Base-by-base conservation (phyloP, 169 alveolate genomes). In the Plasmodium fragile region DNA sequence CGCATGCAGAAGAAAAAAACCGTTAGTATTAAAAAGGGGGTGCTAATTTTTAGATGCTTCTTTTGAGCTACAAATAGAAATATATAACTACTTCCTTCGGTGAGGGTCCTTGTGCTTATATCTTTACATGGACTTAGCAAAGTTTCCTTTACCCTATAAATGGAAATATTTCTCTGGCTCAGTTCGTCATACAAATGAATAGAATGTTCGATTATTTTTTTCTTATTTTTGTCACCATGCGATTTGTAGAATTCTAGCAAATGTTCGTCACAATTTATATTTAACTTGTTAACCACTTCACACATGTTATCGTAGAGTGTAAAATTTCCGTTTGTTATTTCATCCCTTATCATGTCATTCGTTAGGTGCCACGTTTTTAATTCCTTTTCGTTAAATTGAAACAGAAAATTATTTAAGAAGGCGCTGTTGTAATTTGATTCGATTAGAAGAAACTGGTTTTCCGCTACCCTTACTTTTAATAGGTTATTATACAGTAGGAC, bases 71-170 rank as follows among this genome's bases (percentile, higher is more conserved):
- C 80, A 65, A 80, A 91, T 59, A 91, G 30, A 71, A 80, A 91
- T 91, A 91, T 69, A 81, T 81, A 65, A 81, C 71, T 71, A 69
- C 82, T 59, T n/a, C 81, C 79, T 49, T 39, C 75, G 10, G 39
- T 70, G 52, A 25, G 13, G 5, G 30, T n/a, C 30, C 22, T 91
- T 28, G 52, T 65, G 7, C 55, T 49, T 52, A 91, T 71, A 34
- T 91, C 83, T 8, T 71, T 91, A 91, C 94, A 91, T 3, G 45
- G 34, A 28, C 11, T 4, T 25, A 91, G 73, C 34, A 70, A n/a
- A 53, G 82, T 70, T 55, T 91, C 94, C 53, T 53, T 91, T 49
- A 91, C 79, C 75, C 53, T 59, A 49, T 91, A 91, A 30, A 91
- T 32, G 32, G 32, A 80, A 13, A 91, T 30, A 39, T 81, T 30